phyloP scores from a whole-genome alignment of 495 filamentous ascomycete species.

The Rostrohypoxylon terebratum region DNA sequence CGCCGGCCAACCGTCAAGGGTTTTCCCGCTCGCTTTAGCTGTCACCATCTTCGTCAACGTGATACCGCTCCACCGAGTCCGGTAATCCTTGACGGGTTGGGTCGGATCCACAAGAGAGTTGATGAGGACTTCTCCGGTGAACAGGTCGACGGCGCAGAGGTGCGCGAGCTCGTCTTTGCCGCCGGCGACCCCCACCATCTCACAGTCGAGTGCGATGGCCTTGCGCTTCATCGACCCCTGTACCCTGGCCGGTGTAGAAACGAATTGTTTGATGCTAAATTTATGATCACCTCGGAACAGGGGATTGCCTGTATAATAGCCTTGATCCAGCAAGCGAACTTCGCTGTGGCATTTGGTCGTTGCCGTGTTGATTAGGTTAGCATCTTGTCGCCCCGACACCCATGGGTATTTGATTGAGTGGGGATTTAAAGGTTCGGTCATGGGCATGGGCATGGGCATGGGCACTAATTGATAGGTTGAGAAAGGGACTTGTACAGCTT shows the following conservation, averaged over 20 bases:
- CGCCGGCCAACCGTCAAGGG: conserved; percentile 47
- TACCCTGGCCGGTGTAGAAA: conserved; percentile 4
- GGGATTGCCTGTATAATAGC: conserved; percentile 20
- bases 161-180: conserved; percentile 57
- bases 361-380: background rate
- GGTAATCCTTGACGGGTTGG: conserved; percentile 54
- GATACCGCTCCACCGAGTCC: conserved; percentile 57
- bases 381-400: conserved; percentile 11
- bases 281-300: background rate
- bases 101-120: conserved; percentile 58
- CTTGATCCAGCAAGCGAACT: background rate
- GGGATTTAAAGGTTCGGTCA: background rate
- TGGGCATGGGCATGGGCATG: background rate
- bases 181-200: conserved; percentile 55
- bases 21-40: conserved; percentile 11
- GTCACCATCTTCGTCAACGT: conserved; percentile 16
- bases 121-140: conserved; percentile 57
- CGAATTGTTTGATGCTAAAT: conserved; percentile 1
- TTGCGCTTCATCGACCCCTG: conserved; percentile 3
- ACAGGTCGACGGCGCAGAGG: conserved; percentile 58
- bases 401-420: conserved; percentile 25
- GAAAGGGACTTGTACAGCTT: background rate
- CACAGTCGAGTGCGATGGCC: conserved; percentile 63
- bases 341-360: conserved; percentile 11
- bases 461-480: background rate